These are phyloP conservation scores for Closterium sp. DNA, from an alignment of 139 green algal species.

Conservation along the genomic window DNA sequence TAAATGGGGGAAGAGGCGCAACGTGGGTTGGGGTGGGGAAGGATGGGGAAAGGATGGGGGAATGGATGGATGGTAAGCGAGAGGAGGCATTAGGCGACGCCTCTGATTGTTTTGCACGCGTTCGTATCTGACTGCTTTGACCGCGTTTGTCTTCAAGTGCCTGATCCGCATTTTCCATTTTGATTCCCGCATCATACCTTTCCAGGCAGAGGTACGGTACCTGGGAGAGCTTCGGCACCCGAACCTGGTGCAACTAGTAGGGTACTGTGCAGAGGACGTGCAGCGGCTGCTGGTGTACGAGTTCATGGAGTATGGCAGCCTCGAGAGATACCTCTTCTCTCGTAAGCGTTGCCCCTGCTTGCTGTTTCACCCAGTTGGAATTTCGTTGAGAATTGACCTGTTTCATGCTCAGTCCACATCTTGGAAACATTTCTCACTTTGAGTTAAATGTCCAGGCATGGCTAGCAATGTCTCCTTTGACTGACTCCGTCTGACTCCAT, in stretches of 20 bases:
- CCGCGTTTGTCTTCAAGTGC: too few relatives aligned
- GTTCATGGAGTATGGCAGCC: slow-evolving; percentile 45
- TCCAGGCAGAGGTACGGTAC: slow-evolving; percentile 39
- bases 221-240: slow-evolving; percentile 36
- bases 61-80: not conserved
- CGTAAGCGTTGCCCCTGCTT: slow-evolving; percentile 7
- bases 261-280: slow-evolving; percentile 39
- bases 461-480: not conserved
- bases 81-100: too few relatives aligned
- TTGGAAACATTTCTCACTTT: not conserved
- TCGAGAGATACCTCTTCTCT: slow-evolving; percentile 35
- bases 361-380: not conserved
- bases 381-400: not conserved
- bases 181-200: not conserved
- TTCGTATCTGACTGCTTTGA: too few relatives aligned
- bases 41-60: not conserved
- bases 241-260: slow-evolving; percentile 46
- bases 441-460: not conserved
- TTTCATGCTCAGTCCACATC: too few relatives aligned
- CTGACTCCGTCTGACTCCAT: not conserved
- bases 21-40: not conserved
- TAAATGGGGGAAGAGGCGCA: not conserved
- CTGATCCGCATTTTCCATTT: too few relatives aligned
- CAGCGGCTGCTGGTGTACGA: slow-evolving; percentile 45
- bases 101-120: too few relatives aligned